phyloP scores from a whole-genome alignment of 202 grass and related monocot genomes.

The Tripidium arundinaceum region DNA sequence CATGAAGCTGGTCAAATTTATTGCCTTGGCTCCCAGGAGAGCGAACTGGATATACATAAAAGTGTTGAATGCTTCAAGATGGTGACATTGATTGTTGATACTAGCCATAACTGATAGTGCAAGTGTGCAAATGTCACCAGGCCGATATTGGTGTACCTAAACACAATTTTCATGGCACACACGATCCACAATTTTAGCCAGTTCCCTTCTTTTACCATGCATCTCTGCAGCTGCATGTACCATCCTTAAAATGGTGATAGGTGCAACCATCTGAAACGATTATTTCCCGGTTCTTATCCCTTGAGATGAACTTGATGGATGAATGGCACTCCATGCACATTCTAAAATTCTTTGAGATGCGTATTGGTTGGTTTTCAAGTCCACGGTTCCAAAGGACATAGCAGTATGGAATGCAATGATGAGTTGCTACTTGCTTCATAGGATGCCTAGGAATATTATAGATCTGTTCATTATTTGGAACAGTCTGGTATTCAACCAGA shows the following conservation, averaged over 20 bases:
- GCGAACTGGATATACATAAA: not conserved
- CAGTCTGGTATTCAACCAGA: slow-evolving; percentile 48
- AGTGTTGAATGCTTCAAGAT: slow-evolving; percentile 4
- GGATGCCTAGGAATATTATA: no score
- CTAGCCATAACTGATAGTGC: not conserved
- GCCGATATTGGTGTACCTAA: not conserved
- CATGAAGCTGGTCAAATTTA: slow-evolving; percentile 19
- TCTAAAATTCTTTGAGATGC: slow-evolving; percentile 61
- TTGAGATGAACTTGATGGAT: slow-evolving; percentile 56
- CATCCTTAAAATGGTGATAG: slow-evolving; percentile 54
- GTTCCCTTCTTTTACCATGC: slow-evolving; percentile 35
- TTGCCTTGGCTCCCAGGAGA: not conserved
- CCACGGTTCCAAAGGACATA: slow-evolving; percentile 45
- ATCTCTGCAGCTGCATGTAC: slow-evolving; percentile 52
- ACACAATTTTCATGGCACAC: slow-evolving; percentile 18
- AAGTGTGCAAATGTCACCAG: not conserved
- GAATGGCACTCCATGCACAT: slow-evolving; percentile 69
- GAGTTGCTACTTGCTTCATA: slow-evolving; percentile 50
- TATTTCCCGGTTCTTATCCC: slow-evolving; percentile 39
- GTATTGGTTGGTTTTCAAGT: slow-evolving; percentile 40
- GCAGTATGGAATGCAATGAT: slow-evolving; percentile 61
- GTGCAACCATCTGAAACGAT: slow-evolving; percentile 53
- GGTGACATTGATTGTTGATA: not conserved
- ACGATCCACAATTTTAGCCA: not conserved
- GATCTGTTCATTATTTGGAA: slow-evolving; percentile 42